Evolutionary conservation across 805 yeast genomes (phyloP).

Genomic region (Wickerhamomyces bovis): DNA sequence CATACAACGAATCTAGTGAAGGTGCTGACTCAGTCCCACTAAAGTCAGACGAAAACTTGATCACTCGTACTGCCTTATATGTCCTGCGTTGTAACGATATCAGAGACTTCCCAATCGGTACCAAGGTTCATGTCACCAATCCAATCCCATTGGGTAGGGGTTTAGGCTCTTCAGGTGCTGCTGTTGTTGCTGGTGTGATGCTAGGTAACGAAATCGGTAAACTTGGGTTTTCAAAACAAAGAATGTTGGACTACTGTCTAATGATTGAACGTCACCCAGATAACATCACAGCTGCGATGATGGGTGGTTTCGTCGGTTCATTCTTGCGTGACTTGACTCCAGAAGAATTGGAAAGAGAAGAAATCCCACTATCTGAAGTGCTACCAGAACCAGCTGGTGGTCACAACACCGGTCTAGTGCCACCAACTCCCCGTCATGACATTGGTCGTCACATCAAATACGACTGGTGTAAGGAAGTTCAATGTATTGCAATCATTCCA

Average conservation of each 20-base stretch:
- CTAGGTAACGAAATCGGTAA: conserved; percentile 82
- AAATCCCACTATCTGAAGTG: conserved; percentile 80
- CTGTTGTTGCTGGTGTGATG: conserved; percentile 94
- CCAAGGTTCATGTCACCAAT: conserved; percentile 72
- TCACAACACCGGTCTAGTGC: conserved; percentile 57
- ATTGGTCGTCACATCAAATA: conserved; percentile 89
- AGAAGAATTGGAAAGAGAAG: conserved; percentile 66
- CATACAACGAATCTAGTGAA: conserved; percentile 65
- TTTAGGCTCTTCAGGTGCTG: conserved; percentile 95
- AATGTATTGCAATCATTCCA: conserved; percentile 89
- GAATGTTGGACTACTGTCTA: conserved; percentile 89
- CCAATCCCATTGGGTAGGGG: conserved; percentile 98
- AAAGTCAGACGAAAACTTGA: conserved; percentile 70
- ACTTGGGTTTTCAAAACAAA: conserved; percentile 62
- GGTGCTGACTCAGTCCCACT: conserved; percentile 81
- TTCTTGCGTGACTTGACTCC: conserved; percentile 76
- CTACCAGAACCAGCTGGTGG: conserved; percentile 76
- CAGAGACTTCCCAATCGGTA: conserved; percentile 74
- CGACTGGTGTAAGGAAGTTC: conserved; percentile 73
- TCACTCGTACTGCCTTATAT: conserved; percentile 89
- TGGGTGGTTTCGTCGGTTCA: conserved; percentile 98
- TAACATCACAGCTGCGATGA: conserved; percentile 97
- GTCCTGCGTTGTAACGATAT: conserved; percentile 81
- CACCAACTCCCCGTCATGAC: conserved; percentile 77
- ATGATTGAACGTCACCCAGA: conserved; percentile 99